A percentile compares a stretch with the other conserved stretches of the same genome.
Evolutionary conservation across 148 eudicot genomes (phyloP).

Genomic region (Euryodendron excelsum): DNA sequence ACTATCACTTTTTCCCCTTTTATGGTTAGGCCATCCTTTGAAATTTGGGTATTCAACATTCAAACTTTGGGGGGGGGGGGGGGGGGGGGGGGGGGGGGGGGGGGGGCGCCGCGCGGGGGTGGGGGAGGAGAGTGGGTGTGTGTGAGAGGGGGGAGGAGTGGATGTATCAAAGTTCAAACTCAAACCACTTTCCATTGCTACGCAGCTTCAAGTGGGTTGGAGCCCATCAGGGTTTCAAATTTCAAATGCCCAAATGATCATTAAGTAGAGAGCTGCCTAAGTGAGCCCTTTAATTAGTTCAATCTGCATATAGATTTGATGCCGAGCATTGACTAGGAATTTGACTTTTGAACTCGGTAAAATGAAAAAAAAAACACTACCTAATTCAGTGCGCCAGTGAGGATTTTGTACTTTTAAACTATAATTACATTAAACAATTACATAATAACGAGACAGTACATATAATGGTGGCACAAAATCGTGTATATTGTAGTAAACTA

Average conservation of each 20-base stretch:
- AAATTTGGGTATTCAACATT: not conserved
- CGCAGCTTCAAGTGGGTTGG: not conserved
- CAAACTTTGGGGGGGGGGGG: too few relatives aligned
- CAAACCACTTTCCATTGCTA: not conserved
- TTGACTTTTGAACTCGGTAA: too few relatives aligned
- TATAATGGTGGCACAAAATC: too few relatives aligned
- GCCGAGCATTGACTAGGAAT: not conserved
- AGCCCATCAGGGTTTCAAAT: not conserved
- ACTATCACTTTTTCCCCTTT: not conserved
- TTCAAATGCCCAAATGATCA: not conserved
- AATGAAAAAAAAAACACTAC: too few relatives aligned
- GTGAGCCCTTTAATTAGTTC: too few relatives aligned
- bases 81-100: too few relatives aligned
- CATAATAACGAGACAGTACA: not conserved
- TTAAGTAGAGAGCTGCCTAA: not conserved
- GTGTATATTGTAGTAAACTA: too few relatives aligned
- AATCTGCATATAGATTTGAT: not conserved
- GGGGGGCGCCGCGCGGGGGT: too few relatives aligned
- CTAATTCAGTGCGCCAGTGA: too few relatives aligned
- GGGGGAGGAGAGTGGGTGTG: too few relatives aligned
- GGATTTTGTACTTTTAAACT: too few relatives aligned
- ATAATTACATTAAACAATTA: not conserved
- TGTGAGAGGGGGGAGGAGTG: too few relatives aligned
- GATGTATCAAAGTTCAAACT: not conserved
- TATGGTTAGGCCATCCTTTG: conserved; percentile 1